A percentile compares a stretch with the other conserved stretches of the same genome.
phyloP scores from a whole-genome alignment of 371 early-diverging fungal species.

The Actinomortierella wolfii region DNA sequence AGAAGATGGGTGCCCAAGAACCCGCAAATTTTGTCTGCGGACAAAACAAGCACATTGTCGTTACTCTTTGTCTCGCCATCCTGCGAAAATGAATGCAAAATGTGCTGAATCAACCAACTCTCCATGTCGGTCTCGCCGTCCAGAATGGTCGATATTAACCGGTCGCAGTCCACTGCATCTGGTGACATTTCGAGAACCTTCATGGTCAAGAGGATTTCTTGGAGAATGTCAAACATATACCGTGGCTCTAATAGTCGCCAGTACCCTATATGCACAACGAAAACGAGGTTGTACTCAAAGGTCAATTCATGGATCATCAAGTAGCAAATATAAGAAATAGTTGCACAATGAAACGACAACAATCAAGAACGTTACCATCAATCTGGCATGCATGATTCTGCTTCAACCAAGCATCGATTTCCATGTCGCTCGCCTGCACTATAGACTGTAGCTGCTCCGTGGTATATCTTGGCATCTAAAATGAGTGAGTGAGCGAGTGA shows the following conservation, averaged over 20 bases:
- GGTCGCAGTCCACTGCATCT: conserved; percentile 11
- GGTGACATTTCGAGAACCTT: conserved; percentile 23
- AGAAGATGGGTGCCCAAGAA: no score
- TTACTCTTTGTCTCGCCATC: not conserved
- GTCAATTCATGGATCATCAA: not conserved
- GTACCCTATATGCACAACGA: conserved; percentile 19
- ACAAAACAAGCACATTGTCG: no score
- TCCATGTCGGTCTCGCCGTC: conserved; percentile 19
- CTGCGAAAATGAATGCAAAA: conserved; percentile 24
- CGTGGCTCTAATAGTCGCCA: conserved; percentile 35
- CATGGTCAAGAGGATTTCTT: conserved; percentile 28
- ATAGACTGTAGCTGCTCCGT: conserved; percentile 33
- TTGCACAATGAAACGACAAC: not conserved
- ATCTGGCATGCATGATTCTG: conserved; percentile 30
- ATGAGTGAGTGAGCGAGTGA: no score
- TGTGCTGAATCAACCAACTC: conserved; percentile 38
- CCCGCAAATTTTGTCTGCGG: no score
- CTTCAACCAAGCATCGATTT: conserved; percentile 41
- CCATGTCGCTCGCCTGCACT: conserved; percentile 41
- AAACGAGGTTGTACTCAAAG: no score
- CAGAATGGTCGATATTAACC: not conserved
- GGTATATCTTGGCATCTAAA: conserved; percentile 11
- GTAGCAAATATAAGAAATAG: not conserved
- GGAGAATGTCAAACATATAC: conserved; percentile 39
- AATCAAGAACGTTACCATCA: conserved; percentile 10